Evolutionary conservation across 2,329 filamentous ascomycete species (phyloP), one percentile per base, ranked within the genome.

Genomic region (Aschersonia sp.): DNA sequence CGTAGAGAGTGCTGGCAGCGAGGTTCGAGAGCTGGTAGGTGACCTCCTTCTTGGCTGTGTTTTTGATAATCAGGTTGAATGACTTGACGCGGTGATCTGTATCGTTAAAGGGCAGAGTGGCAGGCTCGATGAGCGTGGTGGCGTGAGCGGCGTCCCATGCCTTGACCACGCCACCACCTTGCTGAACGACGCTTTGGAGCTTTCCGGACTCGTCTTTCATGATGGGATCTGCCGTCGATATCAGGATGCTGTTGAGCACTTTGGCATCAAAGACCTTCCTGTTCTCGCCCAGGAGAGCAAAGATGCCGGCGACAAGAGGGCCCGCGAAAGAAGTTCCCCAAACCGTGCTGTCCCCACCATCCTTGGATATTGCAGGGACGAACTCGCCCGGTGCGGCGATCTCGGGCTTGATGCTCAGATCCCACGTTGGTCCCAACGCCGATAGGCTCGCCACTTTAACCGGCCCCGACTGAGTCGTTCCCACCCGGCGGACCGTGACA

Each of bases 61-160:
- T 50, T 4, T 22, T 30, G 22, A 50, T 43, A 12, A 8, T 11
- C 7, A 50, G n/a, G 12, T 39, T 11, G 14, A 50, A 31, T 4
- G 44, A 37, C 6, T 3, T 11, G 11, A 41, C 31, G 4, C 49
- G 47, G 31, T 43, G 9, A 9, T 32, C 69, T 1, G 74, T 75
- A 56, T 79, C 76, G 56, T 79, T 78, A 63, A 78, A 76, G 4
- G 70, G 66, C 14, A 80, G 62, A 56, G 67, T 72, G 39, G 69
- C 69, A 32, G 64, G 66, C 56, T 68, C 69, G 32, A 79, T 62
- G 35, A 70, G 54, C 2, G 68, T 70, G 1, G 64, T 71, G 29
- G 68, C 62, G 52, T 71, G 66, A 29, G 74, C 69, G 9, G 73
- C 71, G 43, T 75, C 69, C 54, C 69, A 71, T 3, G 73, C 74